Percentiles rank a stretch among this genome's conserved stretches.
These are phyloP conservation scores for Astragalus membranaceus DNA, from an alignment of 306 rosid genomes.

Conservation along the genomic window DNA sequence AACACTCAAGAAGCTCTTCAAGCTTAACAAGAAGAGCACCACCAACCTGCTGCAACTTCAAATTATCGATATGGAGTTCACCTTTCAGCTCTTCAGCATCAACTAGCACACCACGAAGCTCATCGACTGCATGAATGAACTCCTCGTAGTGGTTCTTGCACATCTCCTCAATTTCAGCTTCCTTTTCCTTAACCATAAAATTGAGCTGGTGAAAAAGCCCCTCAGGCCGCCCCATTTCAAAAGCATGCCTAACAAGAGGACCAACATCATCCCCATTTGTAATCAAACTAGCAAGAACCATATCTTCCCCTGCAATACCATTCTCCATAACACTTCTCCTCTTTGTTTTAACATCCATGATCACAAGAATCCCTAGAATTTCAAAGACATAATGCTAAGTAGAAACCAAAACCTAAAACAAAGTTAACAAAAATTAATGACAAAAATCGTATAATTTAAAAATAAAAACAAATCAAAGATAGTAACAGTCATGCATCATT, in stretches of 20 bases:
- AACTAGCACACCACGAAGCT: slow-evolving; percentile 83
- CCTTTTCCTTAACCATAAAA: slow-evolving; percentile 68
- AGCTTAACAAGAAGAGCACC: slow-evolving; percentile 58
- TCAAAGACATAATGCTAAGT: not conserved
- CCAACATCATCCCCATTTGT: slow-evolving; percentile 79
- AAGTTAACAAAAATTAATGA: not conserved
- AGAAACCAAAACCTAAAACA: not conserved
- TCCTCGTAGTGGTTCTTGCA: slow-evolving; percentile 96
- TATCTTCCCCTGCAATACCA: slow-evolving; percentile 72
- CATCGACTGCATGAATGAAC: slow-evolving; percentile 87
- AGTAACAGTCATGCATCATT: not conserved
- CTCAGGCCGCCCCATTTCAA: slow-evolving; percentile 74
- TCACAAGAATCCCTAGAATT: slow-evolving; percentile 23
- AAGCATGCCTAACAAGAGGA: slow-evolving; percentile 90
- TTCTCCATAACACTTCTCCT: slow-evolving; percentile 52
- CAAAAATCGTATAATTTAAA: not conserved
- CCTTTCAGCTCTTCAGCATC: slow-evolving; percentile 92
- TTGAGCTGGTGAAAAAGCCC: slow-evolving; percentile 72
- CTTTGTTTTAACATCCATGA: slow-evolving; percentile 57
- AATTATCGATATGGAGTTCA: slow-evolving; percentile 75
- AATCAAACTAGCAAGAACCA: slow-evolving; percentile 57
- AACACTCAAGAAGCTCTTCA: slow-evolving; percentile 89
- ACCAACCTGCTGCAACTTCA: slow-evolving; percentile 90
- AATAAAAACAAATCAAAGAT: slow-evolving; percentile 6
- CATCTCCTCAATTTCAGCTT: slow-evolving; percentile 85